Evolutionary conservation across 257 asterid genomes (phyloP).

Genomic region (Petunia axillaris): DNA sequence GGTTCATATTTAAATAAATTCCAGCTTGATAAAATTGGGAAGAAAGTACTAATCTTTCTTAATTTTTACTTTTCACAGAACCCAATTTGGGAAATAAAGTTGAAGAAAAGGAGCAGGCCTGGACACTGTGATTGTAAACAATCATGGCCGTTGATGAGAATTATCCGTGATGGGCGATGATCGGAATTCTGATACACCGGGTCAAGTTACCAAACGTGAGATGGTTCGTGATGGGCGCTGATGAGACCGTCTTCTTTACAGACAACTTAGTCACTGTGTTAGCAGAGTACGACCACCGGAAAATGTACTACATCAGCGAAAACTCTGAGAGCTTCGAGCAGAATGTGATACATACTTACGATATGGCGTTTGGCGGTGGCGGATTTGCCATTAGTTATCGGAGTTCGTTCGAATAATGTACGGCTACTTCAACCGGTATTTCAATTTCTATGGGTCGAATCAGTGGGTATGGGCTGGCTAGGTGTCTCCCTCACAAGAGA

Average conservation of each 20-base stretch:
- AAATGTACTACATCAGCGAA: conserved; percentile 80
- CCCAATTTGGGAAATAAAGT: no score
- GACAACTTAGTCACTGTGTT: conserved; percentile 73
- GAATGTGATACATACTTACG: conserved; percentile 74
- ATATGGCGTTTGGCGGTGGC: conserved; percentile 96
- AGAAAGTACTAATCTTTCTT: no score
- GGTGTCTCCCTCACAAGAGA: conserved; percentile 73
- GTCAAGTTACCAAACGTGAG: conserved; percentile 64
- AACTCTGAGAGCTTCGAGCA: conserved; percentile 91
- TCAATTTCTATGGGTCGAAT: conserved; percentile 86
- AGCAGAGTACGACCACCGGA: conserved; percentile 70
- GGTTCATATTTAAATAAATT: no score
- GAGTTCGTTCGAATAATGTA: conserved; percentile 58
- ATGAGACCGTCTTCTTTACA: conserved; percentile 84
- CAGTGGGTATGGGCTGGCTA: conserved; percentile 91
- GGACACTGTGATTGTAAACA: no score
- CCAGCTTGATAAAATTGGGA: no score
- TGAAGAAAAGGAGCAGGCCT: no score
- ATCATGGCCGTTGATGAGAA: no score
- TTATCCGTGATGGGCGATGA: no score
- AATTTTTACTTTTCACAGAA: no score
- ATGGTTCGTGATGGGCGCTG: conserved; percentile 99
- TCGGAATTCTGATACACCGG: conserved; percentile 26
- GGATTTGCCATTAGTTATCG: conserved; percentile 80
- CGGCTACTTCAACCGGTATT: conserved; percentile 73